Base-by-base conservation (phyloP, 495 filamentous ascomycete species). In the Penicillium odoratum region DNA sequence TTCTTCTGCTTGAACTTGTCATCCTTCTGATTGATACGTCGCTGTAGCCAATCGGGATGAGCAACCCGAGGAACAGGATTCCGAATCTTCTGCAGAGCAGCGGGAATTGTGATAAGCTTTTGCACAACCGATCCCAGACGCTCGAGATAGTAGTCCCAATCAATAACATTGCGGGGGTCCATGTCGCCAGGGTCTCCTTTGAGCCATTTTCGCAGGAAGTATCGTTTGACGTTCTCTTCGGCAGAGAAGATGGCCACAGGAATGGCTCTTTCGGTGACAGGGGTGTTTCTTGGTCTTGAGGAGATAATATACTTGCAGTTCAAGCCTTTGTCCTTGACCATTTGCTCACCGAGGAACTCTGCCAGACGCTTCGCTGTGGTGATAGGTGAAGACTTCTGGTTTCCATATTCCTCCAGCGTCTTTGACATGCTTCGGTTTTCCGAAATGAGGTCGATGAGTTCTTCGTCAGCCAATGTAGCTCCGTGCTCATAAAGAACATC, bases 271-370 rank as follows among this genome's bases (percentile, higher is more conserved):
- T 98, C 94, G 0, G 94, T 98, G 58, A 99, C 93, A 21, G 94
- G 93, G 0, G 94, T 92, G 67, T 87, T 88, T 65, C 85, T 89
- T 25, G 94, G 94, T 60, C 81, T 86, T 7, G 91, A 82, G 42
- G 92, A 95, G 61, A 99, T 97, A 72, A 99, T 96, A 72, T 96
- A 99, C 72, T 98, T 98, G 86, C 94, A 99, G 73, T 98, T 98
- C 62, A 99, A 74, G 15, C 94, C 94, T 71, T 97, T 98, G 71
- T 99, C 94, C 65, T 99, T 99, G 61, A 96, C 83, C 94, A 99
- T 99, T 67, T 97, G 93, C 70, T 96, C 92, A 13, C 94, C 94
- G 48, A 99, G 71, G 68, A 99, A 99, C 64, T 98, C 95, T 29
- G 94, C 94, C 16, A 99, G 74, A 47, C 94, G 90, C 65, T 87